These are phyloP conservation scores for Diplosphaera chodatii DNA, from an alignment of 139 green algal species.

Conservation along the genomic window DNA sequence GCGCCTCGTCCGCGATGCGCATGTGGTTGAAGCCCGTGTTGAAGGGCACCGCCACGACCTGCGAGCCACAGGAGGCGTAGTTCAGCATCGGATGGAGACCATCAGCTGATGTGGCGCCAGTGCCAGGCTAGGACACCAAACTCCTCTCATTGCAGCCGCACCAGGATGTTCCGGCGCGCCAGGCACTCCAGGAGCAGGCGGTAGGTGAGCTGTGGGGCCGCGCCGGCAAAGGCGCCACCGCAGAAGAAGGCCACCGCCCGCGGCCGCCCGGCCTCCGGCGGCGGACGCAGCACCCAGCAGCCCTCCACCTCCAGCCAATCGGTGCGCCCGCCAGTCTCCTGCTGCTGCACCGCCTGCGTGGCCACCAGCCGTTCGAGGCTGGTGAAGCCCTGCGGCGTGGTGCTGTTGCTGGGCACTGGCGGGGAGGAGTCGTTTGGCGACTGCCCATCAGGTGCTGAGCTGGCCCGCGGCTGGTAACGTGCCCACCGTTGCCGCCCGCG, in stretches of 20 bases:
- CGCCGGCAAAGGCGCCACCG: slow-evolving; percentile 87
- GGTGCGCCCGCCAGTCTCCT: slow-evolving; percentile 2
- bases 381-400: neutral
- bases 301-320: slow-evolving; percentile 62
- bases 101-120: too few relatives aligned
- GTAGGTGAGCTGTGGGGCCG: slow-evolving; percentile 79
- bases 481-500: too few relatives aligned
- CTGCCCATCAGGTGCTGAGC: neutral
- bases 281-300: slow-evolving; percentile 64
- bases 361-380: neutral
- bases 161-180: slow-evolving; percentile 56
- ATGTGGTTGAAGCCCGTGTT: slow-evolving; percentile 85
- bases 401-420: neutral
- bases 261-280: neutral
- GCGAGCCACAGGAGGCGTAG: slow-evolving; percentile 1
- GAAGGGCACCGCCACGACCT: slow-evolving; percentile 76
- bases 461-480: too few relatives aligned
- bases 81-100: too few relatives aligned
- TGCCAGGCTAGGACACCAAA: too few relatives aligned
- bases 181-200: slow-evolving; percentile 71
- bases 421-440: neutral
- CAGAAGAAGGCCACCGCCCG: slow-evolving; percentile 77
- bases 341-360: neutral
- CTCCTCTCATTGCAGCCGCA: slow-evolving; percentile 8
- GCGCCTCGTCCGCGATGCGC: slow-evolving; percentile 75